A percentile compares a stretch with the other conserved stretches of the same genome.
Evolutionary conservation across 2,329 filamentous ascomycete species (phyloP).

Genomic region (Rhytidhysteron rufulum): DNA sequence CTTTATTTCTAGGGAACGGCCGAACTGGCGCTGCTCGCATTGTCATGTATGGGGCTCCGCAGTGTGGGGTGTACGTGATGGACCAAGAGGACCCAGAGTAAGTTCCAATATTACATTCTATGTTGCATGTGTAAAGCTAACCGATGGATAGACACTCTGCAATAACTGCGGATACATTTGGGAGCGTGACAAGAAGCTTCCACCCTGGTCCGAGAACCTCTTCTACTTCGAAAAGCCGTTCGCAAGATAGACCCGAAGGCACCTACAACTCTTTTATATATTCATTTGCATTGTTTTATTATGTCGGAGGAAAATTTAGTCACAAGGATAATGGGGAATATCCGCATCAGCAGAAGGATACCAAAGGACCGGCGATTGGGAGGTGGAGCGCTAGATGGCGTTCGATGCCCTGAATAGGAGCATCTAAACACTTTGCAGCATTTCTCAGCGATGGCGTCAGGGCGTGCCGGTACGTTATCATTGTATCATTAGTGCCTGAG

Average conservation of each 20-base stretch:
- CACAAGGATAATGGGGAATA: too few relatives aligned
- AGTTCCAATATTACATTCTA: constrained; percentile 34
- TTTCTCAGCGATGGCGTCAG: constrained; percentile 18
- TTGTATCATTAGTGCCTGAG: background rate
- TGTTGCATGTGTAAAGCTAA: constrained; percentile 4
- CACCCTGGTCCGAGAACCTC: constrained; percentile 70
- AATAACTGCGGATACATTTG: constrained; percentile 89
- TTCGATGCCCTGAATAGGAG: background rate
- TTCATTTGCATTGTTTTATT: background rate
- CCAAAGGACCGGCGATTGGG: background rate
- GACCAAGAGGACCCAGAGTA: constrained; percentile 78
- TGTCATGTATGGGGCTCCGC: constrained; percentile 84
- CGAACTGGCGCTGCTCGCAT: constrained; percentile 82
- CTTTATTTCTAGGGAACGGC: constrained; percentile 61
- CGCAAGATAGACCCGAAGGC: constrained; percentile 1
- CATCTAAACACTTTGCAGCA: constrained; percentile 11
- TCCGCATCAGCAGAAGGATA: background rate
- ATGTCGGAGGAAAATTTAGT: too few relatives aligned
- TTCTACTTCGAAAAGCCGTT: constrained; percentile 48
- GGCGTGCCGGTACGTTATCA: background rate
- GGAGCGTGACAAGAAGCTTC: constrained; percentile 80
- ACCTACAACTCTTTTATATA: background rate
- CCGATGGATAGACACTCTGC: constrained; percentile 66
- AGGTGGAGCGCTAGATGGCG: background rate
- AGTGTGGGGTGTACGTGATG: constrained; percentile 93